A percentile compares a stretch with the other conserved stretches of the same genome.
These are phyloP conservation scores for Eleusine coracana DNA, from an alignment of 176 grass and related monocot species.

Conservation along the genomic window DNA sequence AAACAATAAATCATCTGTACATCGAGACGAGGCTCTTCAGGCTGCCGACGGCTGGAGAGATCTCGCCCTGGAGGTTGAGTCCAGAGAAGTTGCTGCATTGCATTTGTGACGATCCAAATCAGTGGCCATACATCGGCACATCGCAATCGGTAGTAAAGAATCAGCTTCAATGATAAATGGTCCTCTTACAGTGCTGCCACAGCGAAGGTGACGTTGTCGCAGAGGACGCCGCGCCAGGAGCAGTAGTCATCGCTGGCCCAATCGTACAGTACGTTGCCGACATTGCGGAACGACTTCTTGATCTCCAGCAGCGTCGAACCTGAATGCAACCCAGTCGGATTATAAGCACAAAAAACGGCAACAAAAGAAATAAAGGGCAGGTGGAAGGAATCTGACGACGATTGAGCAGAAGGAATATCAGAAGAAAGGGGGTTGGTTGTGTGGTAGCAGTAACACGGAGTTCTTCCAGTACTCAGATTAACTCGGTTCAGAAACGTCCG, in stretches of 20 bases:
- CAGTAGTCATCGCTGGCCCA: slow-evolving; percentile 74
- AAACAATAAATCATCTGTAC: slow-evolving; percentile 43
- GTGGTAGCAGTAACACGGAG: background rate
- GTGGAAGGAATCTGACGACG: background rate
- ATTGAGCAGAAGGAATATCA: background rate
- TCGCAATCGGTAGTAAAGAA: background rate
- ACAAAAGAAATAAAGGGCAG: background rate
- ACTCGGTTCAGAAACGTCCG: background rate
- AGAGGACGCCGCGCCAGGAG: slow-evolving; percentile 89
- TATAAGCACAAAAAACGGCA: background rate
- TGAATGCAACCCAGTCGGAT: slow-evolving; percentile 36
- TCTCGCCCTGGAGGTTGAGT: slow-evolving; percentile 86
- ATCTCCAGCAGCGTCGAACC: slow-evolving; percentile 84
- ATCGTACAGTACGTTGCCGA: slow-evolving; percentile 90
- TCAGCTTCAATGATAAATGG: background rate
- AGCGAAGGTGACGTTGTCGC: slow-evolving; percentile 91
- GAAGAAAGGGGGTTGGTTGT: background rate
- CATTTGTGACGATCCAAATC: slow-evolving; percentile 22
- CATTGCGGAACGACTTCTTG: slow-evolving; percentile 96
- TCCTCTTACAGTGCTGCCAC: slow-evolving; percentile 85
- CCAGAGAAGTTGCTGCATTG: slow-evolving; percentile 87
- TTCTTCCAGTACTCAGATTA: background rate
- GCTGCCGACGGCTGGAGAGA: slow-evolving; percentile 84
- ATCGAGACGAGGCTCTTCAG: slow-evolving; percentile 75
- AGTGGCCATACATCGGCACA: slow-evolving; percentile 2